Evolutionary conservation across 345 rosid genomes (phyloP).

Genomic region (Balakata baccata): DNA sequence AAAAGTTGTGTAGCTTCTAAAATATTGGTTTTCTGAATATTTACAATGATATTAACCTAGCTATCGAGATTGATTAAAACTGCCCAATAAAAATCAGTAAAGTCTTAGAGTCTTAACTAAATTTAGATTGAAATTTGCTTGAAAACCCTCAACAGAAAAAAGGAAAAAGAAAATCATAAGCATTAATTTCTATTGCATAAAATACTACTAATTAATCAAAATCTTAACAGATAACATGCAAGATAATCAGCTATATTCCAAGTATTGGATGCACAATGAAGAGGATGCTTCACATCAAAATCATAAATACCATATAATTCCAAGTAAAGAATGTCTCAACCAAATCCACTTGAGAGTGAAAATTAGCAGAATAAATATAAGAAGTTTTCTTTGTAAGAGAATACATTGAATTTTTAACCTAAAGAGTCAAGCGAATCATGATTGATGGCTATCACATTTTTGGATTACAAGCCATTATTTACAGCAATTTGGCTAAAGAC

Average conservation of each 20-base stretch:
- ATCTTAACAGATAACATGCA: background rate
- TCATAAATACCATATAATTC: background rate
- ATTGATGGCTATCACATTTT: background rate
- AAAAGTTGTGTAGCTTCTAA: background rate
- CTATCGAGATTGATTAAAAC: background rate
- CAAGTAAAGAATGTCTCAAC: background rate
- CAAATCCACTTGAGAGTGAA: background rate
- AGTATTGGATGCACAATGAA: background rate
- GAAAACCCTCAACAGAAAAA: background rate
- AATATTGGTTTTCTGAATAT: background rate
- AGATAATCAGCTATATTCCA: background rate
- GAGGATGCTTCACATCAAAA: background rate
- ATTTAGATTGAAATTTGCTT: background rate
- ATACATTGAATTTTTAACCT: background rate
- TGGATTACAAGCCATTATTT: background rate
- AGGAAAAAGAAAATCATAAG: background rate
- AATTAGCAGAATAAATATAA: too few relatives aligned
- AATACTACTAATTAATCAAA: background rate
- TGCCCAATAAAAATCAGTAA: background rate
- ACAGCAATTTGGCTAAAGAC: background rate
- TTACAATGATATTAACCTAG: background rate
- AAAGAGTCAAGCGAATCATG: background rate
- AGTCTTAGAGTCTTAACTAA: background rate
- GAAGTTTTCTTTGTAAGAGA: background rate
- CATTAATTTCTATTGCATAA: background rate